Base-by-base conservation (phyloP, 306 rosid genomes). In the Sicyos edulis region DNA sequence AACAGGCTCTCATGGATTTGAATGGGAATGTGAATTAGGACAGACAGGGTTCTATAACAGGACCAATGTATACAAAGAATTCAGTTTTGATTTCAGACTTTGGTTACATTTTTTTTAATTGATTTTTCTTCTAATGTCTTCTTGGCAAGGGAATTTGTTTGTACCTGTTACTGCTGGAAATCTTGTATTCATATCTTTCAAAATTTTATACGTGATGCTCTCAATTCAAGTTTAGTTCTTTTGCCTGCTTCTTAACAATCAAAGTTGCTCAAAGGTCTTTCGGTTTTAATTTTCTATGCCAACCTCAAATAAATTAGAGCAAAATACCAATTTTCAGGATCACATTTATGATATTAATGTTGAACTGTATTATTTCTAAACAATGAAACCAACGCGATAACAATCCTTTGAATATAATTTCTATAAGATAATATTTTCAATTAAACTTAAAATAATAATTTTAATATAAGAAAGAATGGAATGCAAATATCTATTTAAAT, bases 11-110 rank as follows among this genome's bases (percentile, higher is more conserved):
- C 70, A 47, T 54, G 51, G 65, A 3, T 60, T 29, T 73, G 20
- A 22, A 13, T 45, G 70, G 45, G 49, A 49, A 49, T 59, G 22
- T 72, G 20, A 72, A 56, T 72, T 20, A 54, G 53, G 54, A 55
- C 6, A 37, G 53, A 65, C 72, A 49, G n/a, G 65, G 37, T 20
- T 55, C 13, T 50, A 26, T 44, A 61, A 37, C 16, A 49, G 34
- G 71, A 60, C 70, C 57, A 32, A n/a, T 74, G 45, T 62, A 50
- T 42, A 73, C 52, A 53, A n/a, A 57, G 62, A 60, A 74, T 60
- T 74, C 77, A 74, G 61, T 49, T 74, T 63, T 32, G 52, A 32
- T 32, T 32, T 32, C 37, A 32, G 37, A 32, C 37, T 32, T 32
- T 32, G 37, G 37, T 32, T 32, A 32, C 37, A 63, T 75, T 75